phyloP scores from a whole-genome alignment of 331 rosid species.

The Malus hybrid region DNA sequence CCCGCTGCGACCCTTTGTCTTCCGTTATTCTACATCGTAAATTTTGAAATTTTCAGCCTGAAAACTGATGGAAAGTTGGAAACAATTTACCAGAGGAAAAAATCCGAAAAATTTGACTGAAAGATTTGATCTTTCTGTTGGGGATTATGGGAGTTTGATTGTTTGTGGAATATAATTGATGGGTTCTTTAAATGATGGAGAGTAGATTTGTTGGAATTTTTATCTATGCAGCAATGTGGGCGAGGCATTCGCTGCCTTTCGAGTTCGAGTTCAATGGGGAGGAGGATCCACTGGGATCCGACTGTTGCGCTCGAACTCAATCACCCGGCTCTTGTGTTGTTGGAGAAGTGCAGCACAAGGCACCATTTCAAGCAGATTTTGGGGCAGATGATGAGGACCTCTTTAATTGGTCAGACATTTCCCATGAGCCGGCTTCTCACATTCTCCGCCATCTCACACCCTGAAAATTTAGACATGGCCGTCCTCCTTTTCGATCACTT shows the following conservation, averaged over 20 bases:
- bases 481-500: conserved; percentile 36
- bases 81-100: neutral
- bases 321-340: conserved; percentile 38
- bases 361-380: conserved; percentile 49
- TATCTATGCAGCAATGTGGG: conserved; percentile 24
- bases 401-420: conserved; percentile 45
- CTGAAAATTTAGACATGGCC: conserved; percentile 44
- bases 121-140: neutral
- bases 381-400: conserved; percentile 44
- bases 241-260: conserved; percentile 29
- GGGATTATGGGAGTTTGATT: neutral
- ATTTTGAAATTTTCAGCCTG: neutral
- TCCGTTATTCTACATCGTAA: neutral
- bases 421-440: conserved; percentile 61
- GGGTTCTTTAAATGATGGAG: neutral
- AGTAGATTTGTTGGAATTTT: neutral
- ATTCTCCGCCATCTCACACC: conserved; percentile 47
- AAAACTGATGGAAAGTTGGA: neutral
- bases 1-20: too few relatives aligned
- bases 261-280: conserved; percentile 26
- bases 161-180: neutral
- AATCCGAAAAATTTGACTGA: neutral
- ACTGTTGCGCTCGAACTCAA: conserved; percentile 35
- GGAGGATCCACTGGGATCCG: conserved; percentile 44
- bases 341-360: conserved; percentile 46